phyloP scores from a whole-genome alignment of 129 eudicot genomes.

The Pittosporum tobira region DNA sequence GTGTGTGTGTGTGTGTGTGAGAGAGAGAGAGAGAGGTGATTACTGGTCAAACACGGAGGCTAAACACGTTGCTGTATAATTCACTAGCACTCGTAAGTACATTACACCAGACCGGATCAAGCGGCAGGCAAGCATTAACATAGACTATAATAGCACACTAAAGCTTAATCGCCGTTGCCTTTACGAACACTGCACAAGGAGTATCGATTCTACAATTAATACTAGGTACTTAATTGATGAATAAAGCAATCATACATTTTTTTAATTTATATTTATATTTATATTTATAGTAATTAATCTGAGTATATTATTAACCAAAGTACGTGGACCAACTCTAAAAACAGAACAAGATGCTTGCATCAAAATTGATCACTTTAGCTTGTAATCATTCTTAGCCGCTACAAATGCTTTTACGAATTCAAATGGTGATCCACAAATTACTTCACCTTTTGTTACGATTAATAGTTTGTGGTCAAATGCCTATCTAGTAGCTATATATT shows the following conservation, averaged over 20 bases:
- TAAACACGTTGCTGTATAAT: background rate
- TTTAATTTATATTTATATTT: too few relatives aligned
- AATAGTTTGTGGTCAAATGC: background rate
- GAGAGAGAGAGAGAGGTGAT: background rate
- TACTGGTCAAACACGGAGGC: slow-evolving; percentile 29
- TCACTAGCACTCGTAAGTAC: background rate
- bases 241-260: background rate
- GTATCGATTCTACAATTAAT: background rate
- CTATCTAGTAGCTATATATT: background rate
- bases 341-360: slow-evolving; percentile 8
- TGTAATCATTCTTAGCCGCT: background rate
- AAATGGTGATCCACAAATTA: slow-evolving; percentile 3
- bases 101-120: slow-evolving; percentile 12
- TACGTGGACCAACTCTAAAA: background rate
- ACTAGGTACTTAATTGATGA: background rate
- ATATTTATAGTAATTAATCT: too few relatives aligned
- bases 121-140: background rate
- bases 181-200: slow-evolving; percentile 29
- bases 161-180: slow-evolving; percentile 30
- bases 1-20: too few relatives aligned
- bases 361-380: background rate
- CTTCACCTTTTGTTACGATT: background rate
- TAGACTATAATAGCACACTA: background rate
- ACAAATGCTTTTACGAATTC: background rate
- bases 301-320: background rate